Percentiles rank a stretch among this genome's conserved stretches.
These are phyloP conservation scores for Pythium vanterpoolii DNA, from an alignment of 352 stramenopile genomes.

Conservation along the genomic window DNA sequence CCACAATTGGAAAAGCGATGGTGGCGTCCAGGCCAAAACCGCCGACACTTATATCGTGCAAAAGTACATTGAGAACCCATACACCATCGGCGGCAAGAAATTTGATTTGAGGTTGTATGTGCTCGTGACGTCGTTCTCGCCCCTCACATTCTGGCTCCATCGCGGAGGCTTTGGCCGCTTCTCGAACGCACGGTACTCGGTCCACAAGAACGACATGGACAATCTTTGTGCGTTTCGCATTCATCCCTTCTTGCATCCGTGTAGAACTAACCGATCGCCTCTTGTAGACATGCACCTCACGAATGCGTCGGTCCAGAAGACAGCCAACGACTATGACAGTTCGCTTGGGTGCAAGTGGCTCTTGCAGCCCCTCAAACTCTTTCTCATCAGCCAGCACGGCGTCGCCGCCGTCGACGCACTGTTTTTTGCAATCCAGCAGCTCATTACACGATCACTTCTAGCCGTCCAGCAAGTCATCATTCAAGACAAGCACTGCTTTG, in stretches of 20 bases:
- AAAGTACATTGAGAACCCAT: conserved; percentile 89
- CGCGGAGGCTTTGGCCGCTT: conserved; percentile 82
- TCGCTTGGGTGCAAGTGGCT: conserved; percentile 66
- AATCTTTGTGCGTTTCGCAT: conserved; percentile 24
- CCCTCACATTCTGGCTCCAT: conserved; percentile 43
- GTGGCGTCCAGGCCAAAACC: conserved; percentile 36
- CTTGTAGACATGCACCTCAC: conserved; percentile 91
- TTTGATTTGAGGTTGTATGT: conserved; percentile 92
- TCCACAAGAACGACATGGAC: conserved; percentile 32
- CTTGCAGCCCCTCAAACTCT: conserved; percentile 53
- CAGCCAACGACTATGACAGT: conserved; percentile 70
- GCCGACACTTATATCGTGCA: conserved; percentile 63
- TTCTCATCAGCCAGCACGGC: conserved; percentile 70
- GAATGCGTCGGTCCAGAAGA: conserved; percentile 92
- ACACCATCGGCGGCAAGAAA: conserved; percentile 90
- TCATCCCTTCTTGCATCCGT: not conserved
- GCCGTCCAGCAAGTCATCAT: conserved; percentile 87
- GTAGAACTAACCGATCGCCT: not conserved
- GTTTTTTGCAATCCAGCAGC: conserved; percentile 79
- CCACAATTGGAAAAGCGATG: conserved; percentile 26
- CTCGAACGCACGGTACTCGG: conserved; percentile 37
- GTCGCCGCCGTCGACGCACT: conserved; percentile 51
- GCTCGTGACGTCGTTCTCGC: conserved; percentile 69
- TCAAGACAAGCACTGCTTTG: conserved; percentile 89
- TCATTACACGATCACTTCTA: conserved; percentile 83